Evolutionary conservation across 176 grass and related monocot species (phyloP), one percentile per base, ranked within the genome.

Genomic region (Chloris gayana): DNA sequence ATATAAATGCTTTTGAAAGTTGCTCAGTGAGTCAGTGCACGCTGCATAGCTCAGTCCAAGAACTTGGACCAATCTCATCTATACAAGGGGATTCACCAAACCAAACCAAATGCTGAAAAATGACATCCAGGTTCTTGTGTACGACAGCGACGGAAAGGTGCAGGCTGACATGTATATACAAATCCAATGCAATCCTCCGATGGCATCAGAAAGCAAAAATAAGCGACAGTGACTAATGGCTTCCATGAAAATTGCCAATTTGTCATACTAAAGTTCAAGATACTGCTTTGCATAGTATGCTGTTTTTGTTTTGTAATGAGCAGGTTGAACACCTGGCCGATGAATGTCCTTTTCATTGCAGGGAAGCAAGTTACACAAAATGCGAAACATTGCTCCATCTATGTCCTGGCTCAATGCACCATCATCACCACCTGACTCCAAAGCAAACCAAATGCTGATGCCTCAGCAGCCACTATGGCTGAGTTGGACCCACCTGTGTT

Each of bases 401-500:
- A 66, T 77, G 83, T 68, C 75, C 69, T 61, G 41, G 50, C 37
- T 33, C 73, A 78, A 64, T 54, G 81, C 82, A 84, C 79, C 88
- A 89, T 78, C 83, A 86, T 83, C 69, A 62, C 60, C 49, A 58
- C 78, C 59, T 74, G 88, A 86, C 83, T 72, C 67, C 26, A 64
- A 77, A 74, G 68, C 67, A 35, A 73, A 69, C 68, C 75, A 86
- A 89, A 74, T 78, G 88, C 88, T 69, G 83, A 61, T 82, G 88
- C 34, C 79, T 89, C 88, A 86, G 88, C 83, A 18, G 79, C 68
- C 72, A 89, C 87, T 82, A 53, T 67, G 30, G 51, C 80, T 74
- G 59, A 74, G 77, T 49, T 82, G 87, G 73, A 2, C 83, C 88
- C 83, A 79, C 78, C 75, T 18, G 24, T 53, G 78, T 44, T 69